Percentiles rank a stretch among this genome's conserved stretches.
phyloP scores from a whole-genome alignment of 164 flowering plant species.

The Litsea cubeba region DNA sequence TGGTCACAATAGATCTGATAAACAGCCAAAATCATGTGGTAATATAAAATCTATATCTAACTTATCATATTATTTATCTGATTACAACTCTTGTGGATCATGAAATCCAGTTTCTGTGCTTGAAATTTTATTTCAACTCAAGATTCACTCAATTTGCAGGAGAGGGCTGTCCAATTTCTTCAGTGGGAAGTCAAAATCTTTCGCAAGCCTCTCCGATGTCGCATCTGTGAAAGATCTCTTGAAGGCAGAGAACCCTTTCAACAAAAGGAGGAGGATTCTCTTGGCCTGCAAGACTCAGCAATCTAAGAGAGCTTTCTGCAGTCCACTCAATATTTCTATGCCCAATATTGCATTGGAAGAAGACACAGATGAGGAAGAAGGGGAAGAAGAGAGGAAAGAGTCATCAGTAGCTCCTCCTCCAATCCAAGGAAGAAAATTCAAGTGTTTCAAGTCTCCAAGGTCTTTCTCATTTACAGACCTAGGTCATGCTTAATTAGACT shows the following conservation, averaged over 20 bases:
- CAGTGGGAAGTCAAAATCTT: constrained; percentile 60
- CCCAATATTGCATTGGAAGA: neutral
- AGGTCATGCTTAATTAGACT: constrained; percentile 3
- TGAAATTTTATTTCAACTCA: no score
- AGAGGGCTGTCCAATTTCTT: constrained; percentile 58
- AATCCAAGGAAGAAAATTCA: constrained; percentile 7
- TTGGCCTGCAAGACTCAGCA: constrained; percentile 28
- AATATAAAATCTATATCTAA: no score
- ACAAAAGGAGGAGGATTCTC: constrained; percentile 51
- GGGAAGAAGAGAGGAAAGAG: neutral
- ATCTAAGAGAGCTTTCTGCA: constrained; percentile 29
- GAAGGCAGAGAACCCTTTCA: constrained; percentile 56
- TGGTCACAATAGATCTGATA: no score
- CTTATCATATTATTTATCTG: no score
- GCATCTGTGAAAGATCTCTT: constrained; percentile 31
- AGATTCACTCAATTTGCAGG: constrained; percentile 22
- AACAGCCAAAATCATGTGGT: no score
- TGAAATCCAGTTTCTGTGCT: no score
- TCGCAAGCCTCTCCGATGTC: constrained; percentile 41
- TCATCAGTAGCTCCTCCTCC: constrained; percentile 9
- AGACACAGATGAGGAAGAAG: constrained; percentile 4
- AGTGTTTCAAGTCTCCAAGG: constrained; percentile 12
- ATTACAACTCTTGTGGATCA: no score
- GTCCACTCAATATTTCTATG: constrained; percentile 29
- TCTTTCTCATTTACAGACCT: constrained; percentile 19